A percentile compares a stretch with the other conserved stretches of the same genome.
Evolutionary conservation across 805 yeast species (phyloP).

Genomic region (Wickerhamiella allomyrinae): DNA sequence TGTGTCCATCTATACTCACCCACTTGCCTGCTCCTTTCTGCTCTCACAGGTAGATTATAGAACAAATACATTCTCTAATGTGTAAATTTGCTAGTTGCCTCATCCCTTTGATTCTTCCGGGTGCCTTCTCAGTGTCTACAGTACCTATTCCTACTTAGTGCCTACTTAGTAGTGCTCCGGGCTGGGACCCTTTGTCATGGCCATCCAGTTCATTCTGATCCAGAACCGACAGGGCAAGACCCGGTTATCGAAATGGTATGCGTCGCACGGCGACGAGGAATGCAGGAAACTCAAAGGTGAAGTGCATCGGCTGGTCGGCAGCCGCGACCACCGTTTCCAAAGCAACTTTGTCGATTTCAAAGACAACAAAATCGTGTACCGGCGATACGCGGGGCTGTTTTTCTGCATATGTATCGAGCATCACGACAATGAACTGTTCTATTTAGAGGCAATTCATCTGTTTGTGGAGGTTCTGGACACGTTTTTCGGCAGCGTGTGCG

Average conservation of each 20-base stretch:
- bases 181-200: slow-evolving; percentile 32
- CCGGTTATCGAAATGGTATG: slow-evolving; percentile 71
- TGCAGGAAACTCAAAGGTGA: slow-evolving; percentile 39
- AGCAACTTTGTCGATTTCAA: slow-evolving; percentile 67
- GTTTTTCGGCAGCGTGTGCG: slow-evolving; percentile 84
- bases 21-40: too few species aligned
- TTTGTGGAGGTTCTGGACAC: slow-evolving; percentile 80
- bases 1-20: too few species aligned
- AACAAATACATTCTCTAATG: too few species aligned
- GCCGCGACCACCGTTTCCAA: slow-evolving; percentile 74
- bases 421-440: slow-evolving; percentile 69
- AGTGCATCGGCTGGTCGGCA: slow-evolving; percentile 63
- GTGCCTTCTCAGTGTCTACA: too few species aligned
- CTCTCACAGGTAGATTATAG: too few species aligned
- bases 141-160: too few species aligned
- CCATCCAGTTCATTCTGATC: slow-evolving; percentile 64
- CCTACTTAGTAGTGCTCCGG: too few species aligned
- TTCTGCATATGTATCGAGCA: slow-evolving; percentile 72
- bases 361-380: slow-evolving; percentile 56
- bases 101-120: too few species aligned
- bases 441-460: slow-evolving; percentile 71
- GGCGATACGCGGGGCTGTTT: slow-evolving; percentile 84
- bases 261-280: slow-evolving; percentile 31
- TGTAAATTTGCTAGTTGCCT: too few species aligned
- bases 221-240: slow-evolving; percentile 91